Percentiles rank a stretch among this genome's conserved stretches.
phyloP scores from a whole-genome alignment of 2,329 filamentous ascomycete species.

The Podosphaera xanthii region DNA sequence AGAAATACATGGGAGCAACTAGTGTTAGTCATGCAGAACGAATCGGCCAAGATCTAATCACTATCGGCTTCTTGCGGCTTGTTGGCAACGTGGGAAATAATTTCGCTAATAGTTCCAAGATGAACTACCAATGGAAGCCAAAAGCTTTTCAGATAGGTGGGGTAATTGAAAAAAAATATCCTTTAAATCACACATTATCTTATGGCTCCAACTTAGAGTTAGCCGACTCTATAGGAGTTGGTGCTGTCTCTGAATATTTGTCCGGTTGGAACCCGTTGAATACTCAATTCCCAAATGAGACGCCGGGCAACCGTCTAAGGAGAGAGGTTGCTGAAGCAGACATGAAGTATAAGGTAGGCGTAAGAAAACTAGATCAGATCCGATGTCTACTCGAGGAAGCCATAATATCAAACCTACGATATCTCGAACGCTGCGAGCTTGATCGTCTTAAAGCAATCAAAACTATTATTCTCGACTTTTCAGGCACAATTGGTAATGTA shows the following conservation, averaged over 20 bases:
- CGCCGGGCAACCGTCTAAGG: slow-evolving; percentile 61
- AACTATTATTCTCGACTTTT: slow-evolving; percentile 92
- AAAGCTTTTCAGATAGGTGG: slow-evolving; percentile 77
- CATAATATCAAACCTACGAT: slow-evolving; percentile 77
- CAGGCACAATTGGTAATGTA: slow-evolving; percentile 89
- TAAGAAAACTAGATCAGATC: slow-evolving; percentile 70
- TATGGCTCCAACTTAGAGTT: slow-evolving; percentile 34
- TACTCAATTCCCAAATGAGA: slow-evolving; percentile 81
- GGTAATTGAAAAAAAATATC: slow-evolving; percentile 66
- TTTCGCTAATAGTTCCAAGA: slow-evolving; percentile 90
- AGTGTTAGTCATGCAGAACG: slow-evolving; percentile 80
- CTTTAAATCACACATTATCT: slow-evolving; percentile 52
- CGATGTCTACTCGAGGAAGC: slow-evolving; percentile 90
- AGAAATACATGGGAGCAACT: slow-evolving; percentile 62
- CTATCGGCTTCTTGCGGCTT: slow-evolving; percentile 66
- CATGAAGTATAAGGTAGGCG: slow-evolving; percentile 72
- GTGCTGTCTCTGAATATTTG: slow-evolving; percentile 70
- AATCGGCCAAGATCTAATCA: slow-evolving; percentile 81
- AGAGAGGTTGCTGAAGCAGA: slow-evolving; percentile 79
- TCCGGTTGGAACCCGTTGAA: slow-evolving; percentile 84
- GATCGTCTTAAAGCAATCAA: slow-evolving; percentile 96
- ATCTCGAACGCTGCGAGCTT: slow-evolving; percentile 91
- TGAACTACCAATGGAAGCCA: slow-evolving; percentile 93
- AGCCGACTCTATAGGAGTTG: slow-evolving; percentile 59
- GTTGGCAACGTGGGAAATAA: slow-evolving; percentile 86